Percentiles rank a stretch among this genome's conserved stretches.
Conservation (phyloP, 148 eudicot genomes). For the Amaranthus hypochondriacus region DNA sequence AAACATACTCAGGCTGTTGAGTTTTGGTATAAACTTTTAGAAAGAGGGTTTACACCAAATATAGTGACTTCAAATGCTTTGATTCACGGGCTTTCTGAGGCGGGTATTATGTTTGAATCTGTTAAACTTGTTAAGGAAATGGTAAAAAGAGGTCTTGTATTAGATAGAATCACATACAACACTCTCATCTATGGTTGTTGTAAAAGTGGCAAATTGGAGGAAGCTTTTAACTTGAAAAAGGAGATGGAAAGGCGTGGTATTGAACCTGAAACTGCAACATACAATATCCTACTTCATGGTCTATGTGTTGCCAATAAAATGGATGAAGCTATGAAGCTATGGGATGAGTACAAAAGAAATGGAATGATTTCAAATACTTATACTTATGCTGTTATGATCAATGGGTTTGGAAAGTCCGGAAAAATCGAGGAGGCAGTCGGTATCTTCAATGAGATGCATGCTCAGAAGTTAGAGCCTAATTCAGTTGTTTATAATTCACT, state of each 20-base stretch:
- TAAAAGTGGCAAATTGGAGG: conserved; percentile 60
- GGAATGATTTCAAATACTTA: conserved; percentile 48
- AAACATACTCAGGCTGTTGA: conserved; percentile 58
- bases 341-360: conserved; percentile 47
- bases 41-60: conserved; percentile 51
- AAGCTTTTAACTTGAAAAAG: conserved; percentile 56
- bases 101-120: conserved; percentile 55
- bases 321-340: conserved; percentile 63
- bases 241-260: conserved; percentile 62
- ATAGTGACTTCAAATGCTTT: conserved; percentile 73
- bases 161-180: conserved; percentile 69
- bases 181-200: conserved; percentile 64
- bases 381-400: conserved; percentile 64
- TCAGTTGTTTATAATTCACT: conserved; percentile 58
- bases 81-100: conserved; percentile 64
- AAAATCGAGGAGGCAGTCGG: conserved; percentile 51
- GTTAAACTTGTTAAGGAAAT: conserved; percentile 58
- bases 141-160: conserved; percentile 40
- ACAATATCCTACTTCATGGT: conserved; percentile 51
- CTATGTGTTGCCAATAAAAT: conserved; percentile 50
- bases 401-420: conserved; percentile 63
- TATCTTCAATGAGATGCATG: conserved; percentile 48
- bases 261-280: conserved; percentile 51
- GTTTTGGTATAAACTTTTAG: conserved; percentile 56
- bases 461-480: conserved; percentile 45